phyloP scores from a whole-genome alignment of 2,329 filamentous ascomycete genomes.

The Xylariaceae sp. region DNA sequence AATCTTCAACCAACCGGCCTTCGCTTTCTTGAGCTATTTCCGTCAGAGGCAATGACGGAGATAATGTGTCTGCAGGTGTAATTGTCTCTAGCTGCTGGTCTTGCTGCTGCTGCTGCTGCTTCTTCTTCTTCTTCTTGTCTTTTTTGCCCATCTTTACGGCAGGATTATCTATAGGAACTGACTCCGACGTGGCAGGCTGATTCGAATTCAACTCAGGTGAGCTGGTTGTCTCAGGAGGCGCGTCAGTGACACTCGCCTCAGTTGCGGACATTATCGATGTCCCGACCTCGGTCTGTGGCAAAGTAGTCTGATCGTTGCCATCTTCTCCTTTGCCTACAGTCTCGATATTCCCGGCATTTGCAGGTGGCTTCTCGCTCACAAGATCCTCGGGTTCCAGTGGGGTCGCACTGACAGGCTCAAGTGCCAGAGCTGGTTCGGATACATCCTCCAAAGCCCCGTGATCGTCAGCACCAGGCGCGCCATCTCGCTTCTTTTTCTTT shows the following conservation, averaged over 20 bases:
- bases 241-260: background rate
- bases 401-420: constrained; percentile 10
- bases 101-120: background rate
- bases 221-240: background rate
- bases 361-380: background rate
- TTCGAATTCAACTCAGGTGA: constrained; percentile 2
- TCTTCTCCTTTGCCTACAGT: background rate
- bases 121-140: constrained; percentile 30
- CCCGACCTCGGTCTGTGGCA: background rate
- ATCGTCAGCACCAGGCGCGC: constrained; percentile 9
- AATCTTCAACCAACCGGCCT: too few species aligned
- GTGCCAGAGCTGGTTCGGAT: too few species aligned
- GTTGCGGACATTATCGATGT: background rate
- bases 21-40: too few species aligned
- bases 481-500: constrained; percentile 21
- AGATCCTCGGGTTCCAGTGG: constrained; percentile 4
- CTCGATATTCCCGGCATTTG: background rate
- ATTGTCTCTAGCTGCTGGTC: too few species aligned
- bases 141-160: constrained; percentile 32
- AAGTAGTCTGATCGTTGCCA: background rate
- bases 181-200: background rate
- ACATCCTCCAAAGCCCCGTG: too few species aligned
- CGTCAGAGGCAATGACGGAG: too few species aligned
- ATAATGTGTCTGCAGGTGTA: too few species aligned
- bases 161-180: constrained; percentile 8